Percentiles rank a stretch among this genome's conserved stretches.
phyloP scores from a whole-genome alignment of 495 filamentous ascomycete species.

The Staphylotrichum longicolle region DNA sequence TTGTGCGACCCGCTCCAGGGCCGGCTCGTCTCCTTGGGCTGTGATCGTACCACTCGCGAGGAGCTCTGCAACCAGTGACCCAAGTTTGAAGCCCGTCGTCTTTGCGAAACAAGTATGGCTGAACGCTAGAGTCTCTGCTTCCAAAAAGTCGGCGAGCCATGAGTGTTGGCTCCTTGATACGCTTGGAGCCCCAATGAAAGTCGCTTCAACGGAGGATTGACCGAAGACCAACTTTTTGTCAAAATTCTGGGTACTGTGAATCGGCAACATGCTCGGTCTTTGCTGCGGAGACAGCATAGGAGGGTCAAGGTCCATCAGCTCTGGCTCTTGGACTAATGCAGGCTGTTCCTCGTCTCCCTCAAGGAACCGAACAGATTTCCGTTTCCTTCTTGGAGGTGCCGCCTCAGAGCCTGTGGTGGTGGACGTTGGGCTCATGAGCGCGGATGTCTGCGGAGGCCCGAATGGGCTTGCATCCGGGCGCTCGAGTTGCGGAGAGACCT shows the following conservation, averaged over 20 bases:
- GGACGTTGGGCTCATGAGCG: not conserved
- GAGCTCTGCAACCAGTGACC: conserved; percentile 4
- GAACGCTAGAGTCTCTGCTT: conserved; percentile 34
- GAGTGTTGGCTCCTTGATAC: conserved; percentile 18
- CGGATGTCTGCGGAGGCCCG: not conserved
- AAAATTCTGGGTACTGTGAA: conserved; percentile 23
- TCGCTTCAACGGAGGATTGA: conserved; percentile 24
- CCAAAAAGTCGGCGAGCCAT: conserved; percentile 40
- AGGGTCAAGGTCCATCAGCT: conserved; percentile 29
- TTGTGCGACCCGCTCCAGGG: conserved; percentile 32
- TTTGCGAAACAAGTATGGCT: conserved; percentile 33
- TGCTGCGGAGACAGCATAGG: conserved; percentile 12
- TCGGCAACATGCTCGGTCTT: not conserved
- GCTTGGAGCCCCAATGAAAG: conserved; percentile 36
- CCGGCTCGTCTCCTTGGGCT: conserved; percentile 18
- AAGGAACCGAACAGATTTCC: conserved; percentile 44
- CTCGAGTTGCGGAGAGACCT: not conserved
- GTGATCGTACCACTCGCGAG: conserved; percentile 25
- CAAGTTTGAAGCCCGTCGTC: conserved; percentile 22
- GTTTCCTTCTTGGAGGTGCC: conserved; percentile 26
- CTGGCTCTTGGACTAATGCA: conserved; percentile 24
- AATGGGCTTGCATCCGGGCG: not conserved
- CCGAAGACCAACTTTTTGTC: conserved; percentile 34
- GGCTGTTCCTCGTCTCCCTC: conserved; percentile 28
- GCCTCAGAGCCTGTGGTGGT: not conserved